Evolutionary conservation across 805 yeast genomes (phyloP), one percentile per base, ranked within the genome.

Genomic region (Candida endomychidarum): DNA sequence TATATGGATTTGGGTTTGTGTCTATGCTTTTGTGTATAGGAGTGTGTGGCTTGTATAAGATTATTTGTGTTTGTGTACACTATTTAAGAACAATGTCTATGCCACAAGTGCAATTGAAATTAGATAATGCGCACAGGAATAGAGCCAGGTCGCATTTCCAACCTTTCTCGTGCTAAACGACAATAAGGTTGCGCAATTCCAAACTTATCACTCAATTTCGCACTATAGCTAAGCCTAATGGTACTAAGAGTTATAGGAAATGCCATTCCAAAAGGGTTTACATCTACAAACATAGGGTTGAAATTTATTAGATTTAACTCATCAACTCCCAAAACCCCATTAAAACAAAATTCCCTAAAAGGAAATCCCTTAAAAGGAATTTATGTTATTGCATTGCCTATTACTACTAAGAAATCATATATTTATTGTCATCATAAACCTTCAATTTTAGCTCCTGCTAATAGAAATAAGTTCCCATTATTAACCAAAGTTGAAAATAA

Each of bases 331-430:
- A 12, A 23, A 23, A 23, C 25, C 25, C n/a, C n/a, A n/a, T n/a
- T 23, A 23, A 23, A 23, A 10, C 25, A 5, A 5, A 8, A 12
- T 12, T 17, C 36, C 23, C 36, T 22, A 21, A 45, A 53, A 58
- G 54, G 29, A 65, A 74, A 38, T 70, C 78, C 3, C n/a, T n/a
- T n/a, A n/a, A n/a, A n/a, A n/a, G n/a, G n/a, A n/a, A 78, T 85
- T 49, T 78, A 83, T 49, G 60, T 90, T 21, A 63, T 86, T 9
- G 76, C 87, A 2, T 65, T 88, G 4, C 96, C 96, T 5, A 67
- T 89, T 19, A 81, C 91, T 5, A 65, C 78, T 3, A 57, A 68
- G 37, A 73, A 74, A 43, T 72, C 86, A 3, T 83, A 77, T 57
- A 60, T 89, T 18, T 81, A 81, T 56, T 86, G 87, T 63, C 84